Base-by-base conservation (phyloP, 805 yeast genomes). In the Tetrapisispora arboricola region DNA sequence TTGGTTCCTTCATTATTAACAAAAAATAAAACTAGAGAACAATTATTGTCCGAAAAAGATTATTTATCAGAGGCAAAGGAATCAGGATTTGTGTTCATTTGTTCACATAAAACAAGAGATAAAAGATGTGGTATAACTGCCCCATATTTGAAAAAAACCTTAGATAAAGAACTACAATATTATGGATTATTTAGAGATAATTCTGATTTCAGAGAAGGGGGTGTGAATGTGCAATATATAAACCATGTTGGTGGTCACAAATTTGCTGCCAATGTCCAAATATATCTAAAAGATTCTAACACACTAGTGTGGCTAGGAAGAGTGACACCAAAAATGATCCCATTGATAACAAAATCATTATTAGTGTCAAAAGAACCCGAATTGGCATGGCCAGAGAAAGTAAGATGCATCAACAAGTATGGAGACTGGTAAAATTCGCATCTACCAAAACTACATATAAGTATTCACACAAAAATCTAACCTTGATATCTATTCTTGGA, bases 231-330 rank as follows among this genome's bases (percentile, higher is more conserved):
- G 2, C 67, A 72, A 2, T 87, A 60, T 50, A 73, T 83, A 24
- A 87, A 84, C 54, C 98, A 90, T 60, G 83, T 90, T 21, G 98
- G 98, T 6, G 97, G 97, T 5, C 98, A 90, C 63, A 92, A 92
- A 60, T 92, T 69, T 61, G 86, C 92, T 1, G 96, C 96, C 2
- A 90, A 90, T 58, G 83, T 85, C 3, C 70, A 86, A 39, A 74
- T 90, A 13, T 87, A 86, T 56, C 8, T 36, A 11, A 77, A 72
- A 47, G 53, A 47, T 3, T 44, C 60, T 3, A 44, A 44, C 17
- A 64, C 84, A 49, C 78, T 80, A 43, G 73, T 87, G 22, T 87
- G 96, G 96, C 66, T 85, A 55, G 98, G 94, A 1, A 71, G 90
- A 45, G 80, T 94, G 41, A 70, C 75, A 3, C 97, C 97, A 4